Conservation (phyloP, 148 eudicot species). For the Fagopyrum homotropicum region DNA sequence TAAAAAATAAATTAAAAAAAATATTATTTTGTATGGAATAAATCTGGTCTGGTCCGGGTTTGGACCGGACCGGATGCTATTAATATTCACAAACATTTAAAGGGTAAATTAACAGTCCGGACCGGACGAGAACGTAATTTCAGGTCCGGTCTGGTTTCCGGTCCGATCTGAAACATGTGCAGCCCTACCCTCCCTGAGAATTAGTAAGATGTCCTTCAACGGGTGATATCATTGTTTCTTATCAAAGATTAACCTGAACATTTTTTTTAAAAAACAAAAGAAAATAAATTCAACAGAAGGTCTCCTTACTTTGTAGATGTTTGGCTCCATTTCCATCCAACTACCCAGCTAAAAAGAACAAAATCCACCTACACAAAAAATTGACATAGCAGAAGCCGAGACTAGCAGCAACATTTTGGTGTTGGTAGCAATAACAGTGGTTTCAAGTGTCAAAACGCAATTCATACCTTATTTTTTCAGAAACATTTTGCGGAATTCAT, state of each 20-base stretch:
- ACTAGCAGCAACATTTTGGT: neutral
- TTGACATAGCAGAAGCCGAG: neutral
- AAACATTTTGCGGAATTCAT: slow-evolving; percentile 79
- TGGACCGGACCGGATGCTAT: too few relatives aligned
- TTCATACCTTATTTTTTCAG: slow-evolving; percentile 26
- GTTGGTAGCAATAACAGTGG: neutral
- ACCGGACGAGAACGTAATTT: too few relatives aligned
- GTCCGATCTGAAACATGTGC: too few relatives aligned
- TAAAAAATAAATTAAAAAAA: too few relatives aligned
- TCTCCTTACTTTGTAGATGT: neutral
- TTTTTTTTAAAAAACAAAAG: neutral
- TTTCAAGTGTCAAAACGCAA: neutral
- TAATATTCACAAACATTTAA: too few relatives aligned
- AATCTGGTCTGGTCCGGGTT: too few relatives aligned
- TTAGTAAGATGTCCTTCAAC: too few relatives aligned
- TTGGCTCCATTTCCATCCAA: neutral
- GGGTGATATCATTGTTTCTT: neutral
- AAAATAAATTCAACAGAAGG: too few relatives aligned
- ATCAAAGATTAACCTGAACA: neutral
- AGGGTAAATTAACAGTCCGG: too few relatives aligned
- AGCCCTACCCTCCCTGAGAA: too few relatives aligned
- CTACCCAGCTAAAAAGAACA: neutral
- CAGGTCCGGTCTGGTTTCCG: too few relatives aligned
- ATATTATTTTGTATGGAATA: too few relatives aligned
- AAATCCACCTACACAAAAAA: neutral